phyloP scores from a whole-genome alignment of 176 grass and related monocot genomes.

The Musa itinerans region DNA sequence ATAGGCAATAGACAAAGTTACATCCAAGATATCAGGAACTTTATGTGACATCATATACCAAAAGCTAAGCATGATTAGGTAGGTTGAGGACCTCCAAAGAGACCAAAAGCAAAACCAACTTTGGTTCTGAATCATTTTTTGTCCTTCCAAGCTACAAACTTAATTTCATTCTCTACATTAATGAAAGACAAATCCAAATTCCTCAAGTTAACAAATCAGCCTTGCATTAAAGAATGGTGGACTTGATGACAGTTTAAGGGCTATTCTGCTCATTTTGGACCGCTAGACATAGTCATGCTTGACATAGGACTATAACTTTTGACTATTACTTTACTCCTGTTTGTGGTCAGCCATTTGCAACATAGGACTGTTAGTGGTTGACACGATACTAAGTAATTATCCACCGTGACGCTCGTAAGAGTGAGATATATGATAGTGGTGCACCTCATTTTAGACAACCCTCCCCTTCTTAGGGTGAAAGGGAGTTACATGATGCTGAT shows the following conservation, averaged over 20 bases:
- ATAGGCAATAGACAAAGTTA: no score
- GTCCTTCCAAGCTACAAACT: background rate
- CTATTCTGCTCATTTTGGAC: background rate
- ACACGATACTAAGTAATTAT: background rate
- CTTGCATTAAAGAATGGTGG: background rate
- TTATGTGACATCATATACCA: no score
- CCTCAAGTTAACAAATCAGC: background rate
- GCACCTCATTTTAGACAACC: no score
- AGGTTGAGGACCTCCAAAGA: background rate
- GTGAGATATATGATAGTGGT: background rate
- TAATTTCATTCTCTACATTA: background rate
- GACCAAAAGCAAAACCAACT: background rate
- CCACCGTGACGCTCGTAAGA: background rate
- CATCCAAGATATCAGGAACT: no score
- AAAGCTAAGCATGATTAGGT: no score
- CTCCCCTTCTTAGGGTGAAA: no score
- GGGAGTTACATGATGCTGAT: no score
- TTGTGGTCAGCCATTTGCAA: background rate
- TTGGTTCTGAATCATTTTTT: background rate
- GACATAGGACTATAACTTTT: background rate
- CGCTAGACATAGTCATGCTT: background rate
- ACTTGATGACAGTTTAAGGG: background rate
- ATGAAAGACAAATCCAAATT: background rate
- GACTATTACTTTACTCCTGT: background rate
- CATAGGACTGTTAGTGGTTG: background rate